These are phyloP conservation scores for Rhynchosporium agropyri DNA, from an alignment of 2,329 filamentous ascomycete species.

Conservation along the genomic window DNA sequence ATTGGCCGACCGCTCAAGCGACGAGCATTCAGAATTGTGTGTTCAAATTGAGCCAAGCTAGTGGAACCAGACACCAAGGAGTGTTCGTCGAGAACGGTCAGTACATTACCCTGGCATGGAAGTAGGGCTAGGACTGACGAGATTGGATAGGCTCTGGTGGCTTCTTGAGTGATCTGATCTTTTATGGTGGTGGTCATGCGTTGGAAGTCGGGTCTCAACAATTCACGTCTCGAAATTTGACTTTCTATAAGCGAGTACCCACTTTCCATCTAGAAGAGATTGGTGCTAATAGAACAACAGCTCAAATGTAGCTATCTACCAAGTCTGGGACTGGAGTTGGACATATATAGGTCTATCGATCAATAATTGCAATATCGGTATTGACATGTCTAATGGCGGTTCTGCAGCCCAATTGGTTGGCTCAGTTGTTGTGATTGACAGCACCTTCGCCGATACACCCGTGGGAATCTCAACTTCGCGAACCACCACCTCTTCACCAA, in stretches of 20 bases:
- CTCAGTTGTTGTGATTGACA: conserved; percentile 61
- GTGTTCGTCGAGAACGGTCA: conserved; percentile 59
- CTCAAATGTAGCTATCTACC: conserved; percentile 15
- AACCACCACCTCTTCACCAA: conserved; percentile 52
- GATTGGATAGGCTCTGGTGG: conserved; percentile 52
- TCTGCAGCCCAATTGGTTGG: conserved; percentile 51
- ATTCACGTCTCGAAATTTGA: conserved; percentile 60
- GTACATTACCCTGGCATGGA: conserved; percentile 31
- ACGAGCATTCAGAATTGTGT: conserved; percentile 64
- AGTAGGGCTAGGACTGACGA: conserved; percentile 27
- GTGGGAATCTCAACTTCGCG: conserved; percentile 53
- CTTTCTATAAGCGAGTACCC: conserved; percentile 42
- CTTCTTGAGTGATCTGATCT: conserved; percentile 60
- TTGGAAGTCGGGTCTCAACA: conserved; percentile 66
- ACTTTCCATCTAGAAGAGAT: conserved; percentile 60
- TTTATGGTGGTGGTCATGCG: conserved; percentile 63
- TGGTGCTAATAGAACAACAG: conserved; percentile 50
- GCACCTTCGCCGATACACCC: conserved; percentile 51
- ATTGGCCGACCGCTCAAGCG: conserved; percentile 58
- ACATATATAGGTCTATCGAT: conserved; percentile 52
- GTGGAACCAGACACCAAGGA: conserved; percentile 55
- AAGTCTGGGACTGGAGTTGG: conserved; percentile 24
- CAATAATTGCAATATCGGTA: conserved; percentile 54
- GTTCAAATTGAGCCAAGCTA: conserved; percentile 56
- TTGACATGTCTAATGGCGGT: conserved; percentile 52